These are phyloP conservation scores for Claviceps arundinis DNA, from an alignment of 2,329 filamentous ascomycete species.

Conservation along the genomic window DNA sequence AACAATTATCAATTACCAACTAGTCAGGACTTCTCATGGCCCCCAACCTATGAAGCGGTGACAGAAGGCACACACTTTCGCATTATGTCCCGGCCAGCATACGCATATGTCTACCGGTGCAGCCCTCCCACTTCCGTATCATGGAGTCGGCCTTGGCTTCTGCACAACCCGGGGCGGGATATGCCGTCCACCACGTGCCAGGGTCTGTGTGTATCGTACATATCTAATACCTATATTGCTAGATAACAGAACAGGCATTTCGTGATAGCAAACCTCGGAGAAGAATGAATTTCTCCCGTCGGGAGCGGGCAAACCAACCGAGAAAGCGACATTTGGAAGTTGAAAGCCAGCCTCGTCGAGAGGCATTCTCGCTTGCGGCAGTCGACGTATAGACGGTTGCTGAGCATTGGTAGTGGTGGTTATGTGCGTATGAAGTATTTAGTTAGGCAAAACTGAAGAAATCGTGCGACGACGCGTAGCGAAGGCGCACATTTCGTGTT, in stretches of 20 bases:
- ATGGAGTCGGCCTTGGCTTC: background rate
- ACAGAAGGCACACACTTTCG: too few relatives aligned
- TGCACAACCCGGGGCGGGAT: background rate
- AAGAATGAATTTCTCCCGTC: background rate
- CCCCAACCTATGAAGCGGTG: background rate
- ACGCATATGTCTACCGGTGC: too few relatives aligned
- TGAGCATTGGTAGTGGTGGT: too few relatives aligned
- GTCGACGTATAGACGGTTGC: slow-evolving; percentile 2
- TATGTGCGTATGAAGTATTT: too few relatives aligned
- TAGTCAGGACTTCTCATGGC: background rate
- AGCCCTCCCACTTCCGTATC: background rate
- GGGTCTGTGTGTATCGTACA: background rate
- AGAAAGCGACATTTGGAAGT: background rate
- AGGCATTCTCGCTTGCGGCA: slow-evolving; percentile 7
- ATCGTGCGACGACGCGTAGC: too few relatives aligned
- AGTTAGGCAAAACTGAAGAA: too few relatives aligned
- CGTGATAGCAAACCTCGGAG: background rate
- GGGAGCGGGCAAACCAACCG: slow-evolving; percentile 2
- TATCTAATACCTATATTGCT: background rate
- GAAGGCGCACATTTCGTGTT: too few relatives aligned
- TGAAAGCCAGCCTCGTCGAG: slow-evolving; percentile 1
- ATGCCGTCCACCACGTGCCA: background rate
- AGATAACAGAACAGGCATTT: background rate
- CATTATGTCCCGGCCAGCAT: background rate
- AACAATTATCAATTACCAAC: background rate